Percentiles rank a stretch among this genome's conserved stretches.
Evolutionary conservation across 192 early-diverging fungal genomes (phyloP).

Genomic region (Phycomyces blakesleeanus): DNA sequence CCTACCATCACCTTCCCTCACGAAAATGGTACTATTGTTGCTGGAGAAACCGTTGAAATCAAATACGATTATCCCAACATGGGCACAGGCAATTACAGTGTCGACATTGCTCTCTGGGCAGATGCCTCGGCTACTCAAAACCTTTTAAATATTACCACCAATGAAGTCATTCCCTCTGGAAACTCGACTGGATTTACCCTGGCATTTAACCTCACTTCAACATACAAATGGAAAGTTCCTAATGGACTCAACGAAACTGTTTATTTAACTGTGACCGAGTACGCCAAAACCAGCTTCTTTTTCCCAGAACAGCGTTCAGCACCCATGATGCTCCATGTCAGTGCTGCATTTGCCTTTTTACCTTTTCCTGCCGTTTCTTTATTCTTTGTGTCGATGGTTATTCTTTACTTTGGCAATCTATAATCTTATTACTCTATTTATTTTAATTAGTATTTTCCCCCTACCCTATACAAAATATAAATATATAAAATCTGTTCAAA

Average conservation of each 20-base stretch:
- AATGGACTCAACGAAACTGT: conserved; percentile 8
- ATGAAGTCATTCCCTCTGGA: conserved; percentile 10
- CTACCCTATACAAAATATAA: conserved; percentile 1
- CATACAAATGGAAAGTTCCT: conserved; percentile 22
- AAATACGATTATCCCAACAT: conserved; percentile 20
- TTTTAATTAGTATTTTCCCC: no score
- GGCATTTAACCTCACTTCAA: conserved; percentile 5
- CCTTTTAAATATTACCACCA: conserved; percentile 7
- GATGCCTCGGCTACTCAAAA: not conserved
- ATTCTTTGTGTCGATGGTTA: not conserved
- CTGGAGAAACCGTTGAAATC: conserved; percentile 19
- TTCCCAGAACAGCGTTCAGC: conserved; percentile 1
- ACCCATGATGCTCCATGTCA: conserved; percentile 10
- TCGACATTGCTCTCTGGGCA: conserved; percentile 15
- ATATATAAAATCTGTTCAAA: no score
- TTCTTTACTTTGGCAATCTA: not conserved
- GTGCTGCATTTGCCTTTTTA: not conserved
- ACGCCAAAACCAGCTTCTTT: not conserved
- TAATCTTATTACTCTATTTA: no score
- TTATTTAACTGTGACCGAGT: conserved; percentile 8
- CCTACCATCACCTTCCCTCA: conserved; percentile 14
- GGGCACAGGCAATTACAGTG: conserved; percentile 22
- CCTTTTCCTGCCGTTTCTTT: not conserved
- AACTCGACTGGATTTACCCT: conserved; percentile 17
- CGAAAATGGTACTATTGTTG: conserved; percentile 12